Conservation (phyloP, 768 basidiomycete genomes). For the Boletus sp. region DNA sequence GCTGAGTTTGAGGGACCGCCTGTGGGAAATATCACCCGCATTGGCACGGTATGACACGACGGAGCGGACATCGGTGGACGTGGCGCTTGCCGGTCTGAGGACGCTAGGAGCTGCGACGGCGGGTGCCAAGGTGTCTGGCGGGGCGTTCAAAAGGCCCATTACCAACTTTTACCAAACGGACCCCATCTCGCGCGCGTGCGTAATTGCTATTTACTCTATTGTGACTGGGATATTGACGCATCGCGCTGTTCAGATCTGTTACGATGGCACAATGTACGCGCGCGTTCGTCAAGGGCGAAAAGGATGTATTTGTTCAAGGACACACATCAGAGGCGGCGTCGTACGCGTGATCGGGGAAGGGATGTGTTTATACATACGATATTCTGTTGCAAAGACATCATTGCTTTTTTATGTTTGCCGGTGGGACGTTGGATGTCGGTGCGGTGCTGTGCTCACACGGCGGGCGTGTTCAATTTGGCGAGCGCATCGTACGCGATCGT, state of each 20-base stretch:
- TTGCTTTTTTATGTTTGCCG: background rate
- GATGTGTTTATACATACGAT: background rate
- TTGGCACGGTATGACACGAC: constrained; percentile 80
- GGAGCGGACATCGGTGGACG: constrained; percentile 71
- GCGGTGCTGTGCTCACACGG: background rate
- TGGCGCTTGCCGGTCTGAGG: constrained; percentile 69
- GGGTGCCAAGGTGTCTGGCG: constrained; percentile 53
- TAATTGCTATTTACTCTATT: constrained; percentile 21
- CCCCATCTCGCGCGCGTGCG: constrained; percentile 88
- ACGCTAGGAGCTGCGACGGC: constrained; percentile 49
- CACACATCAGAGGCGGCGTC: constrained; percentile 2
- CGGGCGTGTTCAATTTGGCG: background rate
- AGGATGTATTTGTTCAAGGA: constrained; percentile 1
- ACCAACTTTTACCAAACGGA: constrained; percentile 96
- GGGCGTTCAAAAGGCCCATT: constrained; percentile 75
- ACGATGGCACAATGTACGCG: constrained; percentile 95
- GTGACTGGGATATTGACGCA: background rate
- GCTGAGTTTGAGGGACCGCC: constrained; percentile 76
- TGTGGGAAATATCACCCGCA: constrained; percentile 96
- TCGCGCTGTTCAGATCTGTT: constrained; percentile 55
- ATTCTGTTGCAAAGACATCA: constrained; percentile 8
- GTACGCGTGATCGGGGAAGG: constrained; percentile 10
- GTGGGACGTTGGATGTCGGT: background rate
- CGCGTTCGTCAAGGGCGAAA: constrained; percentile 74
- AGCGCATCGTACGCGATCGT: too few species aligned